phyloP scores from a whole-genome alignment of 202 grass and related monocot species.

The Musa balbisiana region DNA sequence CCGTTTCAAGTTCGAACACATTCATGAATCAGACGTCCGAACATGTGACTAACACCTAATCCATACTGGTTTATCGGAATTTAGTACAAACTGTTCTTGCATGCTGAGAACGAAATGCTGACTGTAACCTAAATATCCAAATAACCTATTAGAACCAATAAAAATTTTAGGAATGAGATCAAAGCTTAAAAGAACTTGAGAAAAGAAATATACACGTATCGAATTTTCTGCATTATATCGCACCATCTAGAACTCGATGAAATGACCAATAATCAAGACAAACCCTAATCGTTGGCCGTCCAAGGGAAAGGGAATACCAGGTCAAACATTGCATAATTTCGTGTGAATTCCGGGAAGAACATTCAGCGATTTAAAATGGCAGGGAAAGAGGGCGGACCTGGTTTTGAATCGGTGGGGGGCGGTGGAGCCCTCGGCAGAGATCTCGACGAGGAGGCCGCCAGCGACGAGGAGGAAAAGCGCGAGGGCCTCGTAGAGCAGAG shows the following conservation, averaged over 20 bases:
- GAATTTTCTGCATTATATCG: not conserved
- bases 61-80: not conserved
- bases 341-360: not conserved
- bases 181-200: too few species aligned
- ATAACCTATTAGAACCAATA: too few species aligned
- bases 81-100: not conserved
- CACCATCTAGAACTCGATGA: not conserved
- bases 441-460: conserved; percentile 55
- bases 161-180: too few species aligned
- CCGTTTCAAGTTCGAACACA: not conserved
- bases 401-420: conserved; percentile 50
- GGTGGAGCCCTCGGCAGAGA: conserved; percentile 21
- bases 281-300: not conserved
- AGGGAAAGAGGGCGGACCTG: conserved; percentile 28
- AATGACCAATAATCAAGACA: not conserved
- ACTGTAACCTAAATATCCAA: too few species aligned
- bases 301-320: not conserved
- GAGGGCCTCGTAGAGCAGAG: conserved; percentile 34
- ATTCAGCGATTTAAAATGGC: not conserved
- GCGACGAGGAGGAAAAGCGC: conserved; percentile 39
- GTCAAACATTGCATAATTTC: not conserved
- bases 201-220: too few species aligned
- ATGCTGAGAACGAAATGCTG: too few species aligned
- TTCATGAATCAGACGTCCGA: not conserved
- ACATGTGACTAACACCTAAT: not conserved